phyloP scores from a whole-genome alignment of 2,329 filamentous ascomycete species.

The Penicillium olsonii region DNA sequence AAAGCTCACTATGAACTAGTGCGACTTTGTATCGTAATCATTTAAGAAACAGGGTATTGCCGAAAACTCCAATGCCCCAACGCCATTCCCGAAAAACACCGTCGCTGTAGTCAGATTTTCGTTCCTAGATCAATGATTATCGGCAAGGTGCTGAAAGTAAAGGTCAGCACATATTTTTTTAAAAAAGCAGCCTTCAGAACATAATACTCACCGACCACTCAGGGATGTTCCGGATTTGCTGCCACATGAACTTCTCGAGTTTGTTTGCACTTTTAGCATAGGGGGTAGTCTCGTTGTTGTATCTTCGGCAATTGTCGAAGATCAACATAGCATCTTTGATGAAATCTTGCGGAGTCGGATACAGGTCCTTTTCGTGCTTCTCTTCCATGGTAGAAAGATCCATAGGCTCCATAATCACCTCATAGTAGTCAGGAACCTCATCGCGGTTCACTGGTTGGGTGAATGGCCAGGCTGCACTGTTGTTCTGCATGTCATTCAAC shows the following conservation, averaged over 20 bases:
- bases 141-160: conserved; percentile 41
- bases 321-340: conserved; percentile 84
- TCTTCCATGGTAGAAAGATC: conserved; percentile 93
- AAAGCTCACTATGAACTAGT: too few species aligned
- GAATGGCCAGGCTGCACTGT: conserved; percentile 92
- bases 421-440: conserved; percentile 98
- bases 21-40: conserved; percentile 4
- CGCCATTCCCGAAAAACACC: conserved; percentile 21
- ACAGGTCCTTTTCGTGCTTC: conserved; percentile 91
- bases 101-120: conserved; percentile 9
- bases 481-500: conserved; percentile 93
- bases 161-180: conserved; percentile 14
- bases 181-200: not conserved
- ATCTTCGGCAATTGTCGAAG: conserved; percentile 91
- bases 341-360: conserved; percentile 89
- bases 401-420: conserved; percentile 98
- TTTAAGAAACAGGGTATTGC: conserved; percentile 25
- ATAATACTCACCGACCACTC: conserved; percentile 73
- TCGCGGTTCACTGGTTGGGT: conserved; percentile 90
- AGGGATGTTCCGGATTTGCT: conserved; percentile 84
- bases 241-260: conserved; percentile 93
- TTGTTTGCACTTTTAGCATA: conserved; percentile 96
- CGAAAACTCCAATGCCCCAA: conserved; percentile 14
- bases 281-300: conserved; percentile 92
- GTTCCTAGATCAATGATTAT: conserved; percentile 29